Base-by-base conservation (phyloP, 805 yeast genomes). In the Ogataea glucozyma region DNA sequence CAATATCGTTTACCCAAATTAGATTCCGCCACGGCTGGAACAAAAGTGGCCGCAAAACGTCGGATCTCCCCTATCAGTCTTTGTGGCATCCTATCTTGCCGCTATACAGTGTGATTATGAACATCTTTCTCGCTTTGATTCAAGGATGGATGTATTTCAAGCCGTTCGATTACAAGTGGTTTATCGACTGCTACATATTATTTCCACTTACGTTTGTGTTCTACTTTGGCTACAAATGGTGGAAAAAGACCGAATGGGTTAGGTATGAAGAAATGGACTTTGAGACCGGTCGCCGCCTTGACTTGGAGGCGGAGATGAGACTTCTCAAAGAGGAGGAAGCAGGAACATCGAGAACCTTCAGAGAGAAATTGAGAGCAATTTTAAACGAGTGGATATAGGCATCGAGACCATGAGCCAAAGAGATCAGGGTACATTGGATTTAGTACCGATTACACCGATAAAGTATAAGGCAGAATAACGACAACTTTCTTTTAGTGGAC, bases 121-220 rank as follows among this genome's bases (percentile, higher is more conserved):
- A 77, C 54, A 48, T 71, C 1, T 72, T 82, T 42, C 63, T 82
- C 44, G 81, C 77, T 2, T 57, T 81, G 23, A 73, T 82, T 20
- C 88, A 82, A 60, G 85, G 87, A 4, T 81, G 86, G 85, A 67
- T 81, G 2, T 67, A 74, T 26, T 75, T 81, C 48, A 69, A 70
- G 41, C 88, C 87, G 1, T 81, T 79, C 52, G 68, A 68, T 34
- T 79, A 81, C 6, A 81, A 79, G 22, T 56, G 60, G 33, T 76
- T 76, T 51, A 71, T 76, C 38, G 88, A 81, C 57, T 77, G 82
- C 4, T 83, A 83, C 56, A 74, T 83, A 45, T 57, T 83, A 53
- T 52, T 83, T 12, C 86, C 88, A 1, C 64, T 80, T 9, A 81
- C 79, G 47, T 64, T 70, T 22, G 51, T 80, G 13, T 36, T 70